phyloP scores from a whole-genome alignment of 2,329 filamentous ascomycete species.

The Truncatella angustata region DNA sequence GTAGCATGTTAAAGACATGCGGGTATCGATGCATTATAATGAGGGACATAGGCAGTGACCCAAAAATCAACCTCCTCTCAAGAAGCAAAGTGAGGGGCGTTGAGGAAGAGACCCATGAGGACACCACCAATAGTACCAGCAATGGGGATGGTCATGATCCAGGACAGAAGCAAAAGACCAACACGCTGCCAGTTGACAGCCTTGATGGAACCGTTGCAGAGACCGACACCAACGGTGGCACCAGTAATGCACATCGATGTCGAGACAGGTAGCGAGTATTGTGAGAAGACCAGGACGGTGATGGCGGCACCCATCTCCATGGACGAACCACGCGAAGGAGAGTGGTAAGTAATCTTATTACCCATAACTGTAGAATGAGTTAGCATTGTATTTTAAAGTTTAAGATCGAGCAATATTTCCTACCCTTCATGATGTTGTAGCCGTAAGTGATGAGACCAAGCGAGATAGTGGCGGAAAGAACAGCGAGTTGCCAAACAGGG shows the following conservation, averaged over 20 bases:
- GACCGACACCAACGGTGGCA: constrained; percentile 73
- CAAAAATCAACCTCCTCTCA: neutral
- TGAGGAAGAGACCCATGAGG: constrained; percentile 50
- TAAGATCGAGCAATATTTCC: constrained; percentile 20
- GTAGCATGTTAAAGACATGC: neutral
- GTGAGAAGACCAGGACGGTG: constrained; percentile 73
- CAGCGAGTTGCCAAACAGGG: constrained; percentile 73
- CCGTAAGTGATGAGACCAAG: constrained; percentile 71
- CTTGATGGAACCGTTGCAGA: constrained; percentile 70
- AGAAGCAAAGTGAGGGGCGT: constrained; percentile 54
- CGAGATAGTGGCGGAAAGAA: constrained; percentile 62
- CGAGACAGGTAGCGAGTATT: constrained; percentile 72
- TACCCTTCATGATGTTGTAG: constrained; percentile 82
- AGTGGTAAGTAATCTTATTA: constrained; percentile 46
- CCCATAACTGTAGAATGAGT: constrained; percentile 54
- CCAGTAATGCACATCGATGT: constrained; percentile 80
- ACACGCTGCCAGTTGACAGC: constrained; percentile 77
- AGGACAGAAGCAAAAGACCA: constrained; percentile 63
- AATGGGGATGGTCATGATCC: constrained; percentile 65
- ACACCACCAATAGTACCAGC: constrained; percentile 55
- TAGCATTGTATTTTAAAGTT: too few relatives aligned
- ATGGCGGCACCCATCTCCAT: constrained; percentile 82
- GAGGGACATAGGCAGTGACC: neutral
- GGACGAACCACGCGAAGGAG: constrained; percentile 48
- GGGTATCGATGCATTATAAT: neutral